Evolutionary conservation across 2,329 filamentous ascomycete species (phyloP), one percentile per base, ranked within the genome.

Genomic region (Phaeosphaeria sp.): DNA sequence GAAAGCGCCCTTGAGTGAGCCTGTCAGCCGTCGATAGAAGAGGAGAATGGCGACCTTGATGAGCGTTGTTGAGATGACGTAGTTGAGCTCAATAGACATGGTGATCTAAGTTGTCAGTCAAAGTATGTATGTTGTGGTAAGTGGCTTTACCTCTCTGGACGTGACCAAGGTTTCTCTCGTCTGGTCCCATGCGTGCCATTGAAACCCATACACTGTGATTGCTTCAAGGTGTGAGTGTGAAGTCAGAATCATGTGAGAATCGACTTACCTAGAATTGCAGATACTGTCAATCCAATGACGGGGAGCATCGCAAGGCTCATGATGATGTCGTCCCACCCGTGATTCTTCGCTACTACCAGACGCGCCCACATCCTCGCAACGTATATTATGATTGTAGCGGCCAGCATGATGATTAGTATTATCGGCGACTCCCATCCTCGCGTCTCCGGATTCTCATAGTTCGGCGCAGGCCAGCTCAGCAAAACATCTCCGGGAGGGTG

Each of bases 251-350:
- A 18, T 7, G 2, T 11, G 13, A 4, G 27, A 30, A 13, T 8
- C 11, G 7, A 49, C 67, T 47, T 60, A 74, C 74, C 72, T 30
- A 75, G 62, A 5, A 73, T 49, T 20, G 56, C 60, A 13, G 67
- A 62, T 21, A 77, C 56, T 1, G 69, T 72, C 20, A 74, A 59
- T n/a, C 72, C 75, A n/a, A 73, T 54, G 1, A 75, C 57, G 1
- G 72, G 71, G 64, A 82, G 59, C 64, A 83, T 74, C 9, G 79
- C 78, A 36, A 79, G 44, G 36, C 80, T 63, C 49, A 84, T 80
- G 11, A 84, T 64, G 18, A 77, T 57, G 63, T 84, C 82, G 57
- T 84, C 82, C 6, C 80, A 21, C 15, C 82, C 83, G 25, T 78
- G 73, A 20, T 79, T 83, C 60, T 74, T 79, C 11, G 79, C 79